A percentile compares a stretch with the other conserved stretches of the same genome.
phyloP scores from a whole-genome alignment of 2,329 filamentous ascomycete species.

The Microcyclosporella mali region DNA sequence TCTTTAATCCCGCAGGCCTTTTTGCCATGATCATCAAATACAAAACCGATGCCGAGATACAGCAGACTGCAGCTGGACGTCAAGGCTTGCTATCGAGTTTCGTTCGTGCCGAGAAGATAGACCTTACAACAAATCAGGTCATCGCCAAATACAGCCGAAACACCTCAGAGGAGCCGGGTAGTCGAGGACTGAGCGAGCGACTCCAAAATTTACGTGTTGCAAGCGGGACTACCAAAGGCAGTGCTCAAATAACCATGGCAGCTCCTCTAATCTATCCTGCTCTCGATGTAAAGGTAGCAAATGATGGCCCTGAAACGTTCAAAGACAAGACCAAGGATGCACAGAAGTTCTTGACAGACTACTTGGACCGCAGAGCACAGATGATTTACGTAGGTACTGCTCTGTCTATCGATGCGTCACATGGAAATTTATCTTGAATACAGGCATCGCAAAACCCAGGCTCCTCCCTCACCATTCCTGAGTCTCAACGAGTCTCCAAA shows the following conservation, averaged over 20 bases:
- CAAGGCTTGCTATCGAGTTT: slow-evolving; percentile 3
- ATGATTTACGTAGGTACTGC: slow-evolving; percentile 38
- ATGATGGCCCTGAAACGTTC: slow-evolving; percentile 21
- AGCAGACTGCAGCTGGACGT: slow-evolving; percentile 1
- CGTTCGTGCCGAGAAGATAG: slow-evolving; percentile 26
- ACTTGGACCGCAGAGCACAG: slow-evolving; percentile 46
- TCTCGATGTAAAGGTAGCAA: slow-evolving; percentile 31
- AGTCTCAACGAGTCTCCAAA: slow-evolving; percentile 35
- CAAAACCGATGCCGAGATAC: slow-evolving; percentile 21
- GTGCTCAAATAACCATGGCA: slow-evolving; percentile 39
- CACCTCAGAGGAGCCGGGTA: slow-evolving; percentile 2
- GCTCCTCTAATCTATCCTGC: slow-evolving; percentile 47
- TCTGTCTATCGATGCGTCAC: not conserved
- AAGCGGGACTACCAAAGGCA: slow-evolving; percentile 36
- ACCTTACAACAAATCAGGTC: slow-evolving; percentile 33
- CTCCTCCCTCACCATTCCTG: slow-evolving; percentile 32
- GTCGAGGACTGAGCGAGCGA: slow-evolving; percentile 19
- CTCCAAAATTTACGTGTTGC: slow-evolving; percentile 35
- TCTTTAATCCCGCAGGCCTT: slow-evolving; percentile 53
- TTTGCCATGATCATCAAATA: slow-evolving; percentile 48
- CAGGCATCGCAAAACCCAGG: slow-evolving; percentile 38
- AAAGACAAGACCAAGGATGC: slow-evolving; percentile 26
- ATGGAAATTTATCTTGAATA: slow-evolving; percentile 30
- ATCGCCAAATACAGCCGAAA: slow-evolving; percentile 21
- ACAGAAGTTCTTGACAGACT: slow-evolving; percentile 41